Base-by-base conservation (phyloP, 106 monocot genomes). In the Alisma plantagoaquatica region DNA sequence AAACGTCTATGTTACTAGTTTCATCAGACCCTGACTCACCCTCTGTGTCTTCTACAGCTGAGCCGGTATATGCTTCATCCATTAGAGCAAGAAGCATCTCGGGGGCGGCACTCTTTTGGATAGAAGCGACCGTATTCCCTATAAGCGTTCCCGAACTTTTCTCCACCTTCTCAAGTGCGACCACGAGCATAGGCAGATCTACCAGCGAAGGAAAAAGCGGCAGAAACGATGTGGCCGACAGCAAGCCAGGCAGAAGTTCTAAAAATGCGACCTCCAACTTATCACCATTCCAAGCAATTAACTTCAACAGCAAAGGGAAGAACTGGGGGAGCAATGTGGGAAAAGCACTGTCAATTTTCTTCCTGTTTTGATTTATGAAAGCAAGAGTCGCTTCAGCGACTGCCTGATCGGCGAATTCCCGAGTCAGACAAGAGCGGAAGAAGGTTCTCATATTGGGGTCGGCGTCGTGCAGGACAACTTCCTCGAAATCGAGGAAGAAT, bases 61-160 rank as follows among this genome's bases (percentile, higher is more conserved):
- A 88, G 57, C 94, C 94, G 60, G 84, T 94, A 70, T 84, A 94
- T 25, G 87, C 94, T 75, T 88, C 94, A 78, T 94, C 94, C 94
- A 94, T 94, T 12, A 94, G 64, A 24, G 94, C 94, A 73, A 94
- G 87, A 31, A 94, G 65, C 84, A 94, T 94, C 94, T 94, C 94
- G 59, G 94, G 83, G 46, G 87, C 94, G 7, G 80, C 60, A 71
- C 87, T 94, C 70, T 94, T 94, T 75, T 94, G 94, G 53, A 94
- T 94, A 43, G 94, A 84, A 55, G 87, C 94, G 55, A 94, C 88
- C 44, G 83, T 87, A 56, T 80, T 84, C 4, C 94, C 94, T 60
- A 94, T 62, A 20, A 87, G 79, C 51, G 94, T 77, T 24, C 94
- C 94, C 27, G 94, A 87, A 69, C 64, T 81, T 48, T 61, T 80